Evolutionary conservation across 2,329 filamentous ascomycete species (phyloP), one percentile per base, ranked within the genome.

Genomic region (Aspergillus piperis): DNA sequence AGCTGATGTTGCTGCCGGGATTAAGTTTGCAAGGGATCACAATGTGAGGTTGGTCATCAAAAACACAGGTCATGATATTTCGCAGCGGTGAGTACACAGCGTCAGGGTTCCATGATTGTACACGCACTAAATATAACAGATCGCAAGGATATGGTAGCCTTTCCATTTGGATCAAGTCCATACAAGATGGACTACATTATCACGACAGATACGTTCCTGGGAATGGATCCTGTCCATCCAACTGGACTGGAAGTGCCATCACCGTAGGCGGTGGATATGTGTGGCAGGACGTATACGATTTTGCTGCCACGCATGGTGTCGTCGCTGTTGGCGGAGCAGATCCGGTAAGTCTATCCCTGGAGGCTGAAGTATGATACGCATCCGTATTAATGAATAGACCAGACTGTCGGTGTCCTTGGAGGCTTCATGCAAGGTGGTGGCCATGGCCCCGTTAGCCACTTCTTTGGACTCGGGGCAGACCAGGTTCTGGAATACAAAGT

Each of bases 1-100:
- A 6, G 47, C 59, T 1, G 67, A 75, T 19, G 59, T 75, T 7
- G 50, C 67, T 21, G 51, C 63, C 13, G 68, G 69, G 2, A 60
- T 75, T 2, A 66, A 68, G 5, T 83, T 85, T 64, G 82, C 82
- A 2, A 71, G 71, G 3, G 64, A 78, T 4, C 73, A 82, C 63
- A 83, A 84, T 65, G 71, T 86, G 39, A 79, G 84, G 0, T 71
- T 87, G 2, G 75, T 84, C 2, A 71, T 78, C 8, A 68, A 72
- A 3, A 78, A 77, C 61, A 78, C 75, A 3, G 77, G 77, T 2
- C 78, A 81, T 64, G 74, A 78, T 38, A 60, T 68, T 11, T 17
- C 60, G 5, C 54, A 56, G 36, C 63, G 58, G 64, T 68, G 7
- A 57, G 63, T 50, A 10, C 3, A 5, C 10, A 2, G 3, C 17